A percentile compares a stretch with the other conserved stretches of the same genome.
Evolutionary conservation across 768 basidiomycete genomes (phyloP).

Genomic region (Gloeophyllum trabeum): DNA sequence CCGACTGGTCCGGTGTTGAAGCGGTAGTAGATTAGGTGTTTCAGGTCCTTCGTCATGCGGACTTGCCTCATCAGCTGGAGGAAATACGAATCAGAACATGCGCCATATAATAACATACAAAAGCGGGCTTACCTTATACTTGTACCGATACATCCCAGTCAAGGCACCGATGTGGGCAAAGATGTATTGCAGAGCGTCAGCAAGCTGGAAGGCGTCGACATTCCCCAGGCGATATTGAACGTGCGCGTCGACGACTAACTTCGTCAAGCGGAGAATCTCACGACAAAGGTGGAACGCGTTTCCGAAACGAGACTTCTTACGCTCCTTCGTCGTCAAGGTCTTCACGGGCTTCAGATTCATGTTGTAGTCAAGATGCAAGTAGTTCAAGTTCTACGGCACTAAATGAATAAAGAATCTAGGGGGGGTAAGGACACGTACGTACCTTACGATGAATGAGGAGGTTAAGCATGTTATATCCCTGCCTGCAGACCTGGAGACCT

Average conservation of each 20-base stretch:
- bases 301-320: slow-evolving; percentile 99
- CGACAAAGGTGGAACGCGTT: slow-evolving; percentile 98
- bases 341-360: slow-evolving; percentile 98
- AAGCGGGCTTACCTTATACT: slow-evolving; percentile 84
- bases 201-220: slow-evolving; percentile 97
- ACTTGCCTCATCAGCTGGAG: slow-evolving; percentile 94
- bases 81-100: slow-evolving; percentile 4
- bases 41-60: slow-evolving; percentile 98
- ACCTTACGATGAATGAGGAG: slow-evolving; percentile 97
- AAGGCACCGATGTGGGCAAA: slow-evolving; percentile 96
- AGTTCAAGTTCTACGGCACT: slow-evolving; percentile 64
- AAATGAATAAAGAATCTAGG: not conserved
- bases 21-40: slow-evolving; percentile 95
- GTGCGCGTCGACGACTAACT: slow-evolving; percentile 97
- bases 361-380: slow-evolving; percentile 94
- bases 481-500: slow-evolving; percentile 94
- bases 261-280: slow-evolving; percentile 94
- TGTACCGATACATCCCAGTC: slow-evolving; percentile 99
- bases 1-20: slow-evolving; percentile 99
- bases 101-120: no score
- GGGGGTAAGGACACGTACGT: slow-evolving; percentile 5
- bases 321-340: slow-evolving; percentile 97
- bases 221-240: slow-evolving; percentile 98
- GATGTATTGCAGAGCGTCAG: slow-evolving; percentile 96
- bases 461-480: slow-evolving; percentile 99